phyloP scores from a whole-genome alignment of 179 eudicot species.

The Vitellaria paradoxa region DNA sequence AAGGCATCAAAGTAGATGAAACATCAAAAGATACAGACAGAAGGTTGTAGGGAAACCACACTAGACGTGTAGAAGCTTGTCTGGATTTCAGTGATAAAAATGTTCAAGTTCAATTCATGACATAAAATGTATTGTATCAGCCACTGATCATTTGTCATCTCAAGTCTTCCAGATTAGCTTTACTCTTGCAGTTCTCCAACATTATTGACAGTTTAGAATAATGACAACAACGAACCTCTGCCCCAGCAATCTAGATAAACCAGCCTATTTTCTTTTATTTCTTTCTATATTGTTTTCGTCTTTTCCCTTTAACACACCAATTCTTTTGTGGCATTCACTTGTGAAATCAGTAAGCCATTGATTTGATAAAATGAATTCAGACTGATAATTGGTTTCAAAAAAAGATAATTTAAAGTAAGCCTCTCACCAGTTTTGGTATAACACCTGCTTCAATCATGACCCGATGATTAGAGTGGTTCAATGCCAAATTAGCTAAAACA shows the following conservation, averaged over 20 bases:
- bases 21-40: neutral
- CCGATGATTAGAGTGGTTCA: slow-evolving; percentile 48
- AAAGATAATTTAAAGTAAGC: slow-evolving; percentile 7
- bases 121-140: neutral
- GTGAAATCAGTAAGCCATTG: neutral
- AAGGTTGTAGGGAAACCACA: neutral
- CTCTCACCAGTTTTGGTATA: slow-evolving; percentile 71
- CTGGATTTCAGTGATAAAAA: neutral
- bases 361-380: neutral
- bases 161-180: neutral
- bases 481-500: slow-evolving; percentile 73
- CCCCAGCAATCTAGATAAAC: neutral
- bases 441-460: slow-evolving; percentile 73
- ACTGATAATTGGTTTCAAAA: neutral
- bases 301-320: neutral
- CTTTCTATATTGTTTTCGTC: neutral
- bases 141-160: neutral
- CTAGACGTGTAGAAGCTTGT: neutral
- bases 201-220: neutral
- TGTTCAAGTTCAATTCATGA: neutral
- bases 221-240: neutral
- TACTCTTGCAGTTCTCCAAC: neutral
- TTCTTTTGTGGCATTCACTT: neutral
- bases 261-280: neutral
- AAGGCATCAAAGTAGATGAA: neutral